Percentiles rank a stretch among this genome's conserved stretches.
Evolutionary conservation across 495 filamentous ascomycete species (phyloP).

Genomic region (Neurospora sp.): DNA sequence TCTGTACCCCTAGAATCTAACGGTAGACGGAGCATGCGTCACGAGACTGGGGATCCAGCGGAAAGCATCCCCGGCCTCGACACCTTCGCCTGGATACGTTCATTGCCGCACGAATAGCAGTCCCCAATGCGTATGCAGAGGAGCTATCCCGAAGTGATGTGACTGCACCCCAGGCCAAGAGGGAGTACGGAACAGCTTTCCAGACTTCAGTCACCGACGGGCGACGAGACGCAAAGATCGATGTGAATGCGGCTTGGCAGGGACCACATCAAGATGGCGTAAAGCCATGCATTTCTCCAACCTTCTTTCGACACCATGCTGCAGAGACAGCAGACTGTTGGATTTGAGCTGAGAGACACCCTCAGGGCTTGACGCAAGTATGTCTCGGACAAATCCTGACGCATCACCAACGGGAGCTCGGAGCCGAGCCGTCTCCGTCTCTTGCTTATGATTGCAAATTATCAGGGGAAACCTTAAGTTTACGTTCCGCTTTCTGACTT

Average conservation of each 20-base stretch:
- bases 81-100: not conserved
- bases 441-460: not conserved
- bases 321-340: not conserved
- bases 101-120: not conserved
- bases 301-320: not conserved
- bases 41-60: not conserved
- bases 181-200: not conserved
- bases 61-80: not conserved
- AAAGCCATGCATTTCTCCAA: not conserved
- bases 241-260: not conserved
- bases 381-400: not conserved
- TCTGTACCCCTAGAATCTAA: not conserved
- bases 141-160: not conserved
- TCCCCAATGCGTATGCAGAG: not conserved
- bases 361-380: not conserved
- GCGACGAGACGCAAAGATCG: not conserved
- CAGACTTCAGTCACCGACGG: not conserved
- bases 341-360: not conserved
- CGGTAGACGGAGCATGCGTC: not conserved
- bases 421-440: not conserved
- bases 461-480: not conserved
- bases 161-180: not conserved
- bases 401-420: not conserved
- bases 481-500: not conserved
- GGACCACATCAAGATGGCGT: not conserved